phyloP scores from a whole-genome alignment of 768 basidiomycete genomes.

The Calocybe gangraenosa region DNA sequence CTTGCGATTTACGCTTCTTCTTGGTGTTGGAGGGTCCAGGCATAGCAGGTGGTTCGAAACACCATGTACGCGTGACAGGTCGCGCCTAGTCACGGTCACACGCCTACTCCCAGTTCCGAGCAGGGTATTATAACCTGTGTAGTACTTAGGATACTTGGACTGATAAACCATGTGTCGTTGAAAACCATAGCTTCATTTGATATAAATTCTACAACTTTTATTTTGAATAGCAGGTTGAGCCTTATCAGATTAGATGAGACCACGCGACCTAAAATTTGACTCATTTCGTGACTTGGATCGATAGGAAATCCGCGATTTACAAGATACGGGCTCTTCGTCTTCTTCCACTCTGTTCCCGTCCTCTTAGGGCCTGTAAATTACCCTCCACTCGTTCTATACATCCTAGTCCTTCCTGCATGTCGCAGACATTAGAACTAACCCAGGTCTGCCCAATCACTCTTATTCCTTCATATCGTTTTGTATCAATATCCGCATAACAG shows the following conservation, averaged over 20 bases:
- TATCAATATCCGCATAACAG: constrained; percentile 37
- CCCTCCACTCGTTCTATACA: constrained; percentile 19
- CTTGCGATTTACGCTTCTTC: constrained; percentile 38
- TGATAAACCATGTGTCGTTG: no score
- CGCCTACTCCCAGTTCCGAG: no score
- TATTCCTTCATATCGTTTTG: not conserved
- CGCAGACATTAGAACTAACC: constrained; percentile 62
- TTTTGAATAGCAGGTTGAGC: no score
- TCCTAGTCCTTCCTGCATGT: constrained; percentile 32
- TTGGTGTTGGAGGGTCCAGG: constrained; percentile 58
- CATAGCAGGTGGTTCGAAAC: constrained; percentile 32
- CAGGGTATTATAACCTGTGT: no score
- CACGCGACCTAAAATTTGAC: constrained; percentile 10
- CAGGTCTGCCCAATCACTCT: constrained; percentile 38
- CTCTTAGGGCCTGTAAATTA: constrained; percentile 34
- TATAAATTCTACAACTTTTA: no score
- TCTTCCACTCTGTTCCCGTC: constrained; percentile 22
- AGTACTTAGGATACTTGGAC: no score
- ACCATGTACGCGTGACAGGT: constrained; percentile 1
- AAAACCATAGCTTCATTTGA: no score
- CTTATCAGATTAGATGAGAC: constrained; percentile 7
- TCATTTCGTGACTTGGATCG: constrained; percentile 18
- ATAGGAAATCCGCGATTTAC: constrained; percentile 16
- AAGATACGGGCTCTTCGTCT: constrained; percentile 16
- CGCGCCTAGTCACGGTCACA: constrained; percentile 8